Evolutionary conservation across 208 protist genomes (phyloP), one percentile per base, ranked within the genome.

Genomic region (Leishmania mexicana): DNA sequence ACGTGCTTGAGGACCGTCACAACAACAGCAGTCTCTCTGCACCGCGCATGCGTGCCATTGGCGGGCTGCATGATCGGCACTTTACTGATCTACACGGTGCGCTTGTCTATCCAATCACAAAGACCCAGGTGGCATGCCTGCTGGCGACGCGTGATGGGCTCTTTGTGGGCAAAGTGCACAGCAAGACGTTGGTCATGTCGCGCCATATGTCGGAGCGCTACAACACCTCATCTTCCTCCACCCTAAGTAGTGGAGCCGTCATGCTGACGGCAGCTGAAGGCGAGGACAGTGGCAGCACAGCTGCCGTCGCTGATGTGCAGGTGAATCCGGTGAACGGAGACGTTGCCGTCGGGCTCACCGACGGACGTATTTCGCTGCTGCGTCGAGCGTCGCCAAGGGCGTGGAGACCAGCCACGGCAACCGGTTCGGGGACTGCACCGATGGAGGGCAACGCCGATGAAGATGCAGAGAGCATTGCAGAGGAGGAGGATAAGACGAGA

Each of bases 291-390:
- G 70, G 19, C 70, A 51, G 40, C 45, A 53, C 15, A 13, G 72
- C 76, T 60, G 68, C 57, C 0, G 58, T 86, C 38, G 80, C 85
- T n/a, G 84, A 86, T 75, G 81, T 92, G 38, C 84, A 91, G 75
- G 90, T 94, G 72, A 88, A 91, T 83, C 28, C 58, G 31, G 67
- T 11, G 31, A 95, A n/a, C 1, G 94, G 94, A 0, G 90, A 95
- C 76, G 84, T 95, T 5, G 89, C 90, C 11, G 90, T 97, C 38
- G 92, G 89, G 6, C 88, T 95, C 64, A n/a, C 45, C 21, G 83
- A 90, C 68, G 94, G 94, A 31, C 57, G 82, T 1, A 83, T 95
- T 10, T 94, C 89, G 13, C 86, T 92, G 53, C 79, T 95, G 78
- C 81, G 70, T n/a, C 38, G 71, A 62, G 85, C 64, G 7, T 62